phyloP scores from a whole-genome alignment of 768 basidiomycete genomes.

The Leccinum barrowsii region DNA sequence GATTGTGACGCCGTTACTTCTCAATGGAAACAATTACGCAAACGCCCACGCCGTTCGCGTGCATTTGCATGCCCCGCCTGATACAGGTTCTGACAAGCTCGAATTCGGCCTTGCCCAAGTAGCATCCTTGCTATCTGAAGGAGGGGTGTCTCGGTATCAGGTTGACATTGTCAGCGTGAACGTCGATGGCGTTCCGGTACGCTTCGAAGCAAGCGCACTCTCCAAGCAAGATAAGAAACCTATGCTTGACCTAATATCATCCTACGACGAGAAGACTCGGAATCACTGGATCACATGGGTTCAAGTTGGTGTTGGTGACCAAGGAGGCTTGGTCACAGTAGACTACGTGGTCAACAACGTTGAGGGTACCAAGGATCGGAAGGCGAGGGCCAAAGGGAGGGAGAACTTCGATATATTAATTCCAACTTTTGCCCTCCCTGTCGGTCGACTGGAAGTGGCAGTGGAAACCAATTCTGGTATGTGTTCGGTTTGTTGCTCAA shows the following conservation, averaged over 20 bases:
- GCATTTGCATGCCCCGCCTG: constrained; percentile 50
- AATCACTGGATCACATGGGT: constrained; percentile 68
- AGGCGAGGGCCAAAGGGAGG: constrained; percentile 33
- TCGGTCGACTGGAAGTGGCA: constrained; percentile 62
- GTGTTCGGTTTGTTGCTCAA: constrained; percentile 15
- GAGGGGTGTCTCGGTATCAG: constrained; percentile 34
- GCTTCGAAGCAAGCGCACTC: constrained; percentile 49
- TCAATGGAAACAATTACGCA: constrained; percentile 25
- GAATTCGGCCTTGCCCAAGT: constrained; percentile 68
- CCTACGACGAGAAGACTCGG: constrained; percentile 51
- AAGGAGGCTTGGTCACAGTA: constrained; percentile 49
- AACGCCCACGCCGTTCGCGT: constrained; percentile 60
- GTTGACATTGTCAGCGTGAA: constrained; percentile 54
- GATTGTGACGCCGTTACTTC: constrained; percentile 49
- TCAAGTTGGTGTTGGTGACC: constrained; percentile 51
- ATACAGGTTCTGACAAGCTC: constrained; percentile 65
- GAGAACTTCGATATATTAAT: constrained; percentile 47
- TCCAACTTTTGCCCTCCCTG: constrained; percentile 69
- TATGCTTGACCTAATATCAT: constrained; percentile 35
- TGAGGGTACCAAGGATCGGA: constrained; percentile 17
- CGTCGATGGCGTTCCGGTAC: constrained; percentile 62
- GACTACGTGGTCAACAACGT: constrained; percentile 59
- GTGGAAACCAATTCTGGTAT: constrained; percentile 53
- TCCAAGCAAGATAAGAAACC: constrained; percentile 34
- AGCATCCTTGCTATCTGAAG: constrained; percentile 15